phyloP scores from a whole-genome alignment of 179 eudicot genomes.

The Drosera spatulata region DNA sequence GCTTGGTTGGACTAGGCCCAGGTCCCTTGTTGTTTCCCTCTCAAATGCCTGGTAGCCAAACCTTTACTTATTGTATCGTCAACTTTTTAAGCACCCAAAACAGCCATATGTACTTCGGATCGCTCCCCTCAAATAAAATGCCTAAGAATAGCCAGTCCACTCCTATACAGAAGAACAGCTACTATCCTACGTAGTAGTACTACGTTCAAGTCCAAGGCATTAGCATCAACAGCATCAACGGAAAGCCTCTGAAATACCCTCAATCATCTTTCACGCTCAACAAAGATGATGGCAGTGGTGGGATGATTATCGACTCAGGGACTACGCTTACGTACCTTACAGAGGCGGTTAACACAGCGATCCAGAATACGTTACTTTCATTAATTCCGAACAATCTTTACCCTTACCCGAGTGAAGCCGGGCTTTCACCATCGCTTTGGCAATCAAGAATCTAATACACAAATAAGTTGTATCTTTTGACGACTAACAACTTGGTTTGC shows the following conservation, averaged over 20 bases:
- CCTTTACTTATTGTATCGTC: not conserved
- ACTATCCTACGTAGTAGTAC: slow-evolving; percentile 39
- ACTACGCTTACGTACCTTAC: slow-evolving; percentile 36
- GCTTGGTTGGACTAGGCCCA: not conserved
- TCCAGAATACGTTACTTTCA: no score
- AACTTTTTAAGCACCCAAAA: not conserved
- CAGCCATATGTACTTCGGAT: slow-evolving; percentile 31
- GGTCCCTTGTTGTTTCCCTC: not conserved
- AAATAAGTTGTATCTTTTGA: no score
- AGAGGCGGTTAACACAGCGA: not conserved
- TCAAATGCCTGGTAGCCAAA: not conserved
- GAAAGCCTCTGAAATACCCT: slow-evolving; percentile 17
- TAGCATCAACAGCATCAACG: slow-evolving; percentile 43
- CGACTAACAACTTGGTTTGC: no score
- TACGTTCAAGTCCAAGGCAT: slow-evolving; percentile 35
- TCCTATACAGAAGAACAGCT: slow-evolving; percentile 27
- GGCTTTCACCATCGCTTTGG: no score
- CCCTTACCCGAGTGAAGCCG: no score
- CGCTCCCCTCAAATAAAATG: slow-evolving; percentile 3
- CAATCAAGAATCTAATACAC: no score
- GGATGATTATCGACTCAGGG: slow-evolving; percentile 46
- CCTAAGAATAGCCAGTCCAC: slow-evolving; percentile 8
- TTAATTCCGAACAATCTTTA: no score
- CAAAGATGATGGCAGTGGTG: slow-evolving; percentile 30
- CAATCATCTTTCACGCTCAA: slow-evolving; percentile 24